Evolutionary conservation across 140 eudicot genomes (phyloP).

Genomic region (Cichorium intybus): DNA sequence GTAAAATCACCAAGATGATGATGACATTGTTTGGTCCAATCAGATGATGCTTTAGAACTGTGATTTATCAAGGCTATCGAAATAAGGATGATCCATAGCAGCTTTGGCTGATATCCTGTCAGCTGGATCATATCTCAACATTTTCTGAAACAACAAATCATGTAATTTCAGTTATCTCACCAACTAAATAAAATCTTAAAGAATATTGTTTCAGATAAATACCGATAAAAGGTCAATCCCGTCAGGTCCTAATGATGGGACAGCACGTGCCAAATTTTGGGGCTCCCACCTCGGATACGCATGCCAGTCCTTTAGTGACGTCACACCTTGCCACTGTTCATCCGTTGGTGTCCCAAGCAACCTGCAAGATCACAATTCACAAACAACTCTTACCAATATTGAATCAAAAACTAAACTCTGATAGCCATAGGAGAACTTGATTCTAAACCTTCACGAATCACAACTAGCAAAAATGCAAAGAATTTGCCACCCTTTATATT

Average conservation of each 20-base stretch:
- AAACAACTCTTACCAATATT: neutral
- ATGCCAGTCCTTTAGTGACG: constrained; percentile 65
- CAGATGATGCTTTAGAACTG: constrained; percentile 50
- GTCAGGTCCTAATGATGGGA: constrained; percentile 78
- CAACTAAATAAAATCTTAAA: neutral
- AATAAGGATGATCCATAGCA: constrained; percentile 89
- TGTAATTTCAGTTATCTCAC: neutral
- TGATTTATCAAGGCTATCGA: constrained; percentile 75
- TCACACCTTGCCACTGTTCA: constrained; percentile 66
- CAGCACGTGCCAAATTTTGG: constrained; percentile 75
- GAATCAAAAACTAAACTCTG: too few species aligned
- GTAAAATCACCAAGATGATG: constrained; percentile 63
- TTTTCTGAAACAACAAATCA: constrained; percentile 52
- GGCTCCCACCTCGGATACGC: constrained; percentile 73
- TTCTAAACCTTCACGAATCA: neutral
- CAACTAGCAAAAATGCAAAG: neutral
- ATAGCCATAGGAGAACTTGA: too few species aligned
- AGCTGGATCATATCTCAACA: constrained; percentile 84
- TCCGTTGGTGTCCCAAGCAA: constrained; percentile 73
- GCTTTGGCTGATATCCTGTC: constrained; percentile 88
- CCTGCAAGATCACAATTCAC: constrained; percentile 28
- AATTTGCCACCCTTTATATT: neutral
- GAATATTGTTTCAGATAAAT: neutral
- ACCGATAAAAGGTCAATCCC: constrained; percentile 88
- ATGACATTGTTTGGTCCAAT: constrained; percentile 13